These are phyloP conservation scores for Candida multigemmis DNA, from an alignment of 805 yeast genomes.

Conservation along the genomic window DNA sequence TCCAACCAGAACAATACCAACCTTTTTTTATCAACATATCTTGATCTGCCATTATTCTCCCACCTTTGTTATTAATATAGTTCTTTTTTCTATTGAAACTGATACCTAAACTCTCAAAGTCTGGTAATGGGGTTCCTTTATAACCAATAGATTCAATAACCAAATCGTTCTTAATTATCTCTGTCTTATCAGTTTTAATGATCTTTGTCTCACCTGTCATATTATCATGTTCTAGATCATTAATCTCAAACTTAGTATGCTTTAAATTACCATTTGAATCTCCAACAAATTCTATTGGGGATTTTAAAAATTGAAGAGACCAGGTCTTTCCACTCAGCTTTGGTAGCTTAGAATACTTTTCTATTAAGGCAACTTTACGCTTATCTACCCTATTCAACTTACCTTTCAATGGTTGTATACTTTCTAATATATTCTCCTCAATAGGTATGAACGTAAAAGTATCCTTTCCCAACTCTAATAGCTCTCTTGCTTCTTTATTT, in stretches of 20 bases:
- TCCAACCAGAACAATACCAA: constrained; percentile 86
- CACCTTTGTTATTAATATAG: constrained; percentile 22
- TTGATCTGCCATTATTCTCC: constrained; percentile 16
- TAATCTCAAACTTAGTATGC: constrained; percentile 42
- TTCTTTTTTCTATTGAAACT: constrained; percentile 15
- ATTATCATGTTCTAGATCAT: constrained; percentile 32
- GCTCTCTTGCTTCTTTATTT: constrained; percentile 83
- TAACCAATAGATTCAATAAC: constrained; percentile 82
- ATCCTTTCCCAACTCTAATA: constrained; percentile 51
- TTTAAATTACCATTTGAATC: constrained; percentile 26
- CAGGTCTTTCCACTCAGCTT: constrained; percentile 37
- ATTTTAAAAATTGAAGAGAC: constrained; percentile 60
- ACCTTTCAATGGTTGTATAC: constrained; percentile 13
- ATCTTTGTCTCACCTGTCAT: constrained; percentile 22
- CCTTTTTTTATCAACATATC: constrained; percentile 27
- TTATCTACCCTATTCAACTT: constrained; percentile 44
- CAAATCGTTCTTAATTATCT: constrained; percentile 43
- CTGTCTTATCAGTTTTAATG: constrained; percentile 23
- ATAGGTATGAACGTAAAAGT: constrained; percentile 34
- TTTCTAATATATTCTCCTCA: constrained; percentile 20
- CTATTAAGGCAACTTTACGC: constrained; percentile 55
- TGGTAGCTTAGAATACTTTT: constrained; percentile 30
- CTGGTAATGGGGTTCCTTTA: constrained; percentile 55
- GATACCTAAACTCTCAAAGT: constrained; percentile 35
- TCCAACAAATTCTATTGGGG: constrained; percentile 49